Evolutionary conservation across 2,329 filamentous ascomycete species (phyloP).

Genomic region (Colletotrichum navitas): DNA sequence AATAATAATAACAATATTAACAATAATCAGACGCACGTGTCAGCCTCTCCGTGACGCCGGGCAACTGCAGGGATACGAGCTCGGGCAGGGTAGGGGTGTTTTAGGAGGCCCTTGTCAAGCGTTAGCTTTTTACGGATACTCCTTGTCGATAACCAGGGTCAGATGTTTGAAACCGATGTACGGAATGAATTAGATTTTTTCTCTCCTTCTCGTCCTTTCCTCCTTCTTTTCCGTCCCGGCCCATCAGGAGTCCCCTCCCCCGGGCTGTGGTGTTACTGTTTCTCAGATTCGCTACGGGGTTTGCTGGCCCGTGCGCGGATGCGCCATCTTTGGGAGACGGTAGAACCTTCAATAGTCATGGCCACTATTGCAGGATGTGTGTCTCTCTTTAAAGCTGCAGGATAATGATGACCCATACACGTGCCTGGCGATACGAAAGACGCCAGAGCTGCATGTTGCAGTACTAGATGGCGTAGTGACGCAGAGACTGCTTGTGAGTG

Average conservation of each 20-base stretch:
- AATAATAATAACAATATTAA: no score
- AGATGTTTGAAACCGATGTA: slow-evolving; percentile 37
- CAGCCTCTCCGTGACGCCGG: slow-evolving; percentile 28
- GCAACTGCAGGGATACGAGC: slow-evolving; percentile 37
- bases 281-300: background rate
- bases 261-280: background rate
- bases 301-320: background rate
- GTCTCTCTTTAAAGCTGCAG: background rate
- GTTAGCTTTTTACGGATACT: slow-evolving; percentile 13
- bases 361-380: background rate
- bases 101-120: slow-evolving; percentile 33
- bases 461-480: background rate
- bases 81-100: slow-evolving; percentile 26
- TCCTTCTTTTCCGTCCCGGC: background rate
- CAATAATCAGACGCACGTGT: slow-evolving; percentile 24
- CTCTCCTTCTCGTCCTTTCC: background rate
- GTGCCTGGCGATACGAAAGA: background rate
- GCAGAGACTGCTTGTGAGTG: background rate
- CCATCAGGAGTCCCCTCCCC: background rate
- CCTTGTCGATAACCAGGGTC: slow-evolving; percentile 22
- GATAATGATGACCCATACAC: background rate
- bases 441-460: slow-evolving; percentile 19
- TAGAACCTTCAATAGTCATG: slow-evolving; percentile 7
- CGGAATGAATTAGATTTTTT: slow-evolving; percentile 6
- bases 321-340: background rate